phyloP scores from a whole-genome alignment of 305 asterid genomes.

The Fraxinus dipetala region DNA sequence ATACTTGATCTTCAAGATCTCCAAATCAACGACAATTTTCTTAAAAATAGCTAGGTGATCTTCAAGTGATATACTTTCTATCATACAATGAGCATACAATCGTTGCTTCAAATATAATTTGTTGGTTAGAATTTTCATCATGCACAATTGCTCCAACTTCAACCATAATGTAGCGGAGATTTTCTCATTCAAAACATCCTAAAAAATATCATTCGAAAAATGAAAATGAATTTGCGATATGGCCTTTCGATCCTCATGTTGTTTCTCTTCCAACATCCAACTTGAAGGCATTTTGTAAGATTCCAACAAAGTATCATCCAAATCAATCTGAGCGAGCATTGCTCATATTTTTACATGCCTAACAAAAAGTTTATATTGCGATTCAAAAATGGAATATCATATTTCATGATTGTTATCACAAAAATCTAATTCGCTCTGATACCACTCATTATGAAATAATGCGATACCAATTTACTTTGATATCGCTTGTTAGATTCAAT shows the following conservation, averaged over 20 bases:
- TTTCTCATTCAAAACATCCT: background rate
- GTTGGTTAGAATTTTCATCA: background rate
- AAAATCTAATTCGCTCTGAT: background rate
- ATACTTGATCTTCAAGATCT: background rate
- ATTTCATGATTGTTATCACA: background rate
- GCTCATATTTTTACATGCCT: background rate
- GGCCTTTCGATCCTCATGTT: background rate
- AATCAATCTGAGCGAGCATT: background rate
- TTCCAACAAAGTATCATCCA: background rate
- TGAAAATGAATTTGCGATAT: background rate
- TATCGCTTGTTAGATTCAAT: background rate
- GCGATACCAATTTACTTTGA: background rate
- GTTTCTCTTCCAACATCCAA: background rate
- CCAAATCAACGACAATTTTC: background rate
- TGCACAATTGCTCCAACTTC: background rate
- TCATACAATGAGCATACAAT: background rate
- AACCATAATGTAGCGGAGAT: too few relatives aligned
- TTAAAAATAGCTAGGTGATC: background rate
- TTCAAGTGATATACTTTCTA: background rate
- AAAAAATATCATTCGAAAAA: background rate
- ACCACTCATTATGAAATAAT: background rate
- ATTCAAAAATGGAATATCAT: background rate
- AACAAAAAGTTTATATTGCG: background rate
- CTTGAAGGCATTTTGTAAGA: background rate
- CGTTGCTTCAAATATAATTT: background rate